Evolutionary conservation across 176 grass and related monocot genomes (phyloP).

Genomic region (Chrysopogon serrulatus): DNA sequence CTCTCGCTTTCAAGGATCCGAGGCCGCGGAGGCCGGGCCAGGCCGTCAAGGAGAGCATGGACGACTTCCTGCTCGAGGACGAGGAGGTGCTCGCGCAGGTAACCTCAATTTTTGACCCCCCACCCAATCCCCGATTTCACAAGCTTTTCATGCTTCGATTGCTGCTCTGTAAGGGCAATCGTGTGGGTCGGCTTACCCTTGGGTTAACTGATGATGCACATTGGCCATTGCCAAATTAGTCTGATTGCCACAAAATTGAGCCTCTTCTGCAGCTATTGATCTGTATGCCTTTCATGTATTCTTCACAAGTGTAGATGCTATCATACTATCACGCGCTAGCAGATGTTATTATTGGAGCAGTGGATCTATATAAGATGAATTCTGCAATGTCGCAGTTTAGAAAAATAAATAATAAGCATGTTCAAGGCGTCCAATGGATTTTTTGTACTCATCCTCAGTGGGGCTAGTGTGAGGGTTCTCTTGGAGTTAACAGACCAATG

Average conservation of each 20-base stretch:
- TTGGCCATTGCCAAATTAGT: background rate
- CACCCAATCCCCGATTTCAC: background rate
- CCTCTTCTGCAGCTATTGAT: background rate
- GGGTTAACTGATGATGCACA: background rate
- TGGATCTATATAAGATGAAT: background rate
- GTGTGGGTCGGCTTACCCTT: background rate
- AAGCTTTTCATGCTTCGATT: background rate
- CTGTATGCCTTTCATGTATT: background rate
- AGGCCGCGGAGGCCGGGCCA: conserved; percentile 13
- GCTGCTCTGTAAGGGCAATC: background rate
- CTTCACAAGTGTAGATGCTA: background rate
- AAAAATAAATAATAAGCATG: background rate
- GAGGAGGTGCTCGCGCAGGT: conserved; percentile 56
- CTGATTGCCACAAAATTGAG: background rate
- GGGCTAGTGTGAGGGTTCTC: background rate
- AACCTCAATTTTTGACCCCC: background rate
- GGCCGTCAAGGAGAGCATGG: conserved; percentile 48
- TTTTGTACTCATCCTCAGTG: background rate
- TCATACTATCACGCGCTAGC: background rate
- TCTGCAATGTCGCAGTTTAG: background rate
- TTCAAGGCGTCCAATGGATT: background rate
- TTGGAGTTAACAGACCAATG: background rate
- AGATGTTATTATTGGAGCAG: background rate
- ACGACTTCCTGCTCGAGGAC: conserved; percentile 46
- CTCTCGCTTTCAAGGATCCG: conserved; percentile 19